Evolutionary conservation across 1,139 yeast genomes (phyloP).

Genomic region (Candida sanyaensis): DNA sequence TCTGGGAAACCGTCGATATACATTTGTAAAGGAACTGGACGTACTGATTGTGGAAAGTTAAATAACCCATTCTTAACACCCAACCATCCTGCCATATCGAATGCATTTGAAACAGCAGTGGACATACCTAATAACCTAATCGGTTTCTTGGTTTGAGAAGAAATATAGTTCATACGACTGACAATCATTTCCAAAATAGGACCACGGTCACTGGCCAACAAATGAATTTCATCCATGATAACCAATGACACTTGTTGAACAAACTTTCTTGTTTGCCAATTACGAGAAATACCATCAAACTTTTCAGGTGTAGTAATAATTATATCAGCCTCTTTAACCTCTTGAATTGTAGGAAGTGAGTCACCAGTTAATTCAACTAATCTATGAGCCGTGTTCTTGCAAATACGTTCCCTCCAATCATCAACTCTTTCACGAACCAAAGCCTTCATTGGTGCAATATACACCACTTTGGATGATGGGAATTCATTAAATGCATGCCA

Average conservation of each 20-base stretch:
- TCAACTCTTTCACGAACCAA: conserved; percentile 94
- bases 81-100: conserved; percentile 98
- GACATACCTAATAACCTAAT: conserved; percentile 90
- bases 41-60: conserved; percentile 92
- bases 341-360: conserved; percentile 85
- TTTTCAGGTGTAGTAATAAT: conserved; percentile 97
- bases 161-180: conserved; percentile 92
- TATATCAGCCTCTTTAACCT: conserved; percentile 86
- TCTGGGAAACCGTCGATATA: conserved; percentile 98
- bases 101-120: conserved; percentile 96
- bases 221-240: conserved; percentile 97
- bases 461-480: conserved; percentile 84
- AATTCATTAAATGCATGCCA: conserved; percentile 90
- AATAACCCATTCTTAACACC: conserved; percentile 88
- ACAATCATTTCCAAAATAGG: conserved; percentile 98
- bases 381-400: conserved; percentile 60
- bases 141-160: conserved; percentile 72
- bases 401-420: conserved; percentile 83
- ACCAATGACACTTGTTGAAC: conserved; percentile 90
- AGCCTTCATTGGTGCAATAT: conserved; percentile 99
- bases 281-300: conserved; percentile 97
- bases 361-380: conserved; percentile 97
- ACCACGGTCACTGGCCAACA: conserved; percentile 96
- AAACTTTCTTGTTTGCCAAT: conserved; percentile 94
- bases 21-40: conserved; percentile 98